Evolutionary conservation across 192 early-diverging fungal genomes (phyloP).

Genomic region (Radiomyces spectabilis): DNA sequence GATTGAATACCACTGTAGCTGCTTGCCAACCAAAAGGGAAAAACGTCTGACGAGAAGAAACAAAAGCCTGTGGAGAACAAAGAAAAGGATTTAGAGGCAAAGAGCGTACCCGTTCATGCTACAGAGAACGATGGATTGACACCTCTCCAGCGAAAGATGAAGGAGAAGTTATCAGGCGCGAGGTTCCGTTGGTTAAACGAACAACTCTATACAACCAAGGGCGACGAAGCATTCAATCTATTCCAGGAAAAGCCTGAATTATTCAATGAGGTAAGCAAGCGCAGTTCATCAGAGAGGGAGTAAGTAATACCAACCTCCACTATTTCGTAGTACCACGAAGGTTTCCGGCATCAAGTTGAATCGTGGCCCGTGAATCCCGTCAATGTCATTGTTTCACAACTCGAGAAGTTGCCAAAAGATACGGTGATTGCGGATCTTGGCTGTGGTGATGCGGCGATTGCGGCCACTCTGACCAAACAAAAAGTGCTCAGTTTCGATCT

Average conservation of each 20-base stretch:
- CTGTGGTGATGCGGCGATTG: slow-evolving; percentile 92
- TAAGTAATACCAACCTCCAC: not conserved
- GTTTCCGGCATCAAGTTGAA: slow-evolving; percentile 87
- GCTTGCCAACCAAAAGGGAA: not conserved
- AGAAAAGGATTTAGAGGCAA: not conserved
- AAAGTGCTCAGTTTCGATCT: slow-evolving; percentile 87
- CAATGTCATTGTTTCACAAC: slow-evolving; percentile 67
- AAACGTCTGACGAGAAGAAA: not conserved
- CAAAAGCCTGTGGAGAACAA: not conserved
- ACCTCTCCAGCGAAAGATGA: slow-evolving; percentile 28
- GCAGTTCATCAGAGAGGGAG: not conserved
- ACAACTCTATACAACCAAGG: slow-evolving; percentile 82
- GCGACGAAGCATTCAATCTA: slow-evolving; percentile 63
- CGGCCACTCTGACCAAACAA: slow-evolving; percentile 51
- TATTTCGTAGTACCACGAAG: slow-evolving; percentile 70
- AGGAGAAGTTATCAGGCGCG: slow-evolving; percentile 61
- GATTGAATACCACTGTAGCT: not conserved
- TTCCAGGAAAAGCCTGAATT: slow-evolving; percentile 78
- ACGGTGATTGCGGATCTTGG: slow-evolving; percentile 86
- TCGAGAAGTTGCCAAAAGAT: slow-evolving; percentile 42
- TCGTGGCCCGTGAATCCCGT: slow-evolving; percentile 93
- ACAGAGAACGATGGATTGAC: slow-evolving; percentile 11
- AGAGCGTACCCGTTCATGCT: not conserved
- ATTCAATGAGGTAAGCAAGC: slow-evolving; percentile 69
- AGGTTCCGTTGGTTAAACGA: slow-evolving; percentile 93